phyloP scores from a whole-genome alignment of 73 alveolate species.

The Paramecium tetraurelia region DNA sequence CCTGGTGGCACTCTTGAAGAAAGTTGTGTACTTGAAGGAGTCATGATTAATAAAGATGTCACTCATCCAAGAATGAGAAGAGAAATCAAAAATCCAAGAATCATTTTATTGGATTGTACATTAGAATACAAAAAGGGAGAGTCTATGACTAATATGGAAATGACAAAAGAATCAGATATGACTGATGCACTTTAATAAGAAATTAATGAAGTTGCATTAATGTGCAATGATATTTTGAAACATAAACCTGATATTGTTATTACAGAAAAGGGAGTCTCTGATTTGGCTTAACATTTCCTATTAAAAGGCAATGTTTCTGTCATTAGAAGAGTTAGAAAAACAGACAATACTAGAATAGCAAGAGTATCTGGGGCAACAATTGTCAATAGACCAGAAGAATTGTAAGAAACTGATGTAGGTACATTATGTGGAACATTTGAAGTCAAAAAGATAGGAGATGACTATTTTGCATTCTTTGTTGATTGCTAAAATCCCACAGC shows the following conservation, averaged over 20 bases:
- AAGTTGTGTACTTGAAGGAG: slow-evolving; percentile 92
- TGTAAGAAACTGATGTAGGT: slow-evolving; percentile 86
- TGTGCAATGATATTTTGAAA: slow-evolving; percentile 94
- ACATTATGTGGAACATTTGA: slow-evolving; percentile 92
- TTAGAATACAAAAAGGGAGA: slow-evolving; percentile 99
- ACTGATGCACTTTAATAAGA: slow-evolving; percentile 90
- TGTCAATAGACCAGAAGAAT: slow-evolving; percentile 95
- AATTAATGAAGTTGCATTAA: slow-evolving; percentile 87
- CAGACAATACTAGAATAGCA: slow-evolving; percentile 95
- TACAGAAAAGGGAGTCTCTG: slow-evolving; percentile 97
- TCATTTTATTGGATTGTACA: slow-evolving; percentile 97
- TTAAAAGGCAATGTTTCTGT: slow-evolving; percentile 78
- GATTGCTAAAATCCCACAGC: slow-evolving; percentile 94
- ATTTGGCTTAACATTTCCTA: slow-evolving; percentile 77
- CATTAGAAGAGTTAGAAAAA: slow-evolving; percentile 96
- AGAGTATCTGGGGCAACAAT: slow-evolving; percentile 92
- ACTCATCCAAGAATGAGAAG: slow-evolving; percentile 99
- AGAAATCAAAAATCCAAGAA: slow-evolving; percentile 94
- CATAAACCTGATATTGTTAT: slow-evolving; percentile 96
- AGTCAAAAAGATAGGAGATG: slow-evolving; percentile 94
- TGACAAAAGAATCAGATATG: slow-evolving; percentile 98
- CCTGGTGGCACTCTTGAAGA: slow-evolving; percentile 86
- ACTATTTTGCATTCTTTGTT: slow-evolving; percentile 90
- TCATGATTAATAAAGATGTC: slow-evolving; percentile 98
- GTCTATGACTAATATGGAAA: slow-evolving; percentile 97